Conservation (phyloP, 805 yeast genomes). For the Pichia phayaonensis region DNA sequence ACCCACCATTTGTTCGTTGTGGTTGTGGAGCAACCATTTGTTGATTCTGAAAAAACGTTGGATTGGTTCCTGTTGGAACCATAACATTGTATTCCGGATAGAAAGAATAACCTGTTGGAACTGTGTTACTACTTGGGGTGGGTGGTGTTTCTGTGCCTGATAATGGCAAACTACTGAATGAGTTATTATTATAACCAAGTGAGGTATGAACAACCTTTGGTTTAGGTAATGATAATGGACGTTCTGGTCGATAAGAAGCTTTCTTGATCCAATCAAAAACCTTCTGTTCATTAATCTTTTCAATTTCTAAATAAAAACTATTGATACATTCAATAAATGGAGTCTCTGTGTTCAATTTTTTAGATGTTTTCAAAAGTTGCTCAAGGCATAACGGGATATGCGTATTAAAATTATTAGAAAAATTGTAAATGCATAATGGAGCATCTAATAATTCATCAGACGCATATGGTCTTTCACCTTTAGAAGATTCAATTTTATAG, state of each 20-base stretch:
- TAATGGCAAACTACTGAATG: neutral
- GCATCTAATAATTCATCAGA: slow-evolving; percentile 8
- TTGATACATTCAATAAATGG: slow-evolving; percentile 20
- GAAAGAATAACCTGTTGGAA: slow-evolving; percentile 1
- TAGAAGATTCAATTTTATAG: neutral
- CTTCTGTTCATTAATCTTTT: slow-evolving; percentile 9
- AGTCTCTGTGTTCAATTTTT: slow-evolving; percentile 6
- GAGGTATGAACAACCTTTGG: neutral
- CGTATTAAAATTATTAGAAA: slow-evolving; percentile 15
- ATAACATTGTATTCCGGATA: neutral
- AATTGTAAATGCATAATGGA: slow-evolving; percentile 18
- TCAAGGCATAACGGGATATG: slow-evolving; percentile 15
- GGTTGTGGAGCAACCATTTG: neutral
- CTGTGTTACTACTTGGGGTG: slow-evolving; percentile 4
- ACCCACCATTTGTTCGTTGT: neutral
- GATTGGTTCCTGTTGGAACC: neutral
- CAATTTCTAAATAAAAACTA: slow-evolving; percentile 18
- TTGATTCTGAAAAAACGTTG: neutral
- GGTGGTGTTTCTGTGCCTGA: neutral
- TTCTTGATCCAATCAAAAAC: slow-evolving; percentile 18
- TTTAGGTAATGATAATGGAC: neutral
- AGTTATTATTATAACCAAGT: neutral
- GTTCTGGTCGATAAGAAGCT: neutral
- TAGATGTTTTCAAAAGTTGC: slow-evolving; percentile 16
- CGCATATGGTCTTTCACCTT: slow-evolving; percentile 1